Base-by-base conservation (phyloP, 208 protist genomes). In the Leptomonas pyrrhocoris region DNA sequence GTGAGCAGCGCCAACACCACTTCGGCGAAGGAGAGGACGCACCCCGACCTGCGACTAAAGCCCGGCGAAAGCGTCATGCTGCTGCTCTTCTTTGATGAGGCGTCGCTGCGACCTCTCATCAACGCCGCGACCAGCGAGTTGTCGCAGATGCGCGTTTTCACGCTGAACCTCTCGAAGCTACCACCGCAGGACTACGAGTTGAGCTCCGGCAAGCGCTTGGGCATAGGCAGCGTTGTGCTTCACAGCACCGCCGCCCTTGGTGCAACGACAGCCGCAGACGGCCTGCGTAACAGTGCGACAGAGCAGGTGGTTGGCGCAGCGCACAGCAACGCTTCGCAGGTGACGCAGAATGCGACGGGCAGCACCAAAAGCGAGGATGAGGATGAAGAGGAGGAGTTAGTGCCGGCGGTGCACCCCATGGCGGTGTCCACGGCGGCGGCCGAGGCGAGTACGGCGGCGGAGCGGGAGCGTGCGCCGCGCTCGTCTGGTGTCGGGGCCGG, bases 31-130 rank as follows among this genome's bases (percentile, higher is more conserved):
- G 64, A 80, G 27, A 53, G 30, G 46, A 56, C 21, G 25, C 73
- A 65, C 23, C 38, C 68, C 0, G 46, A 51, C 9, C 77, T 86
- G 60, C 68, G 55, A 18, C 73, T 92, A 15, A 55, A 48, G 28
- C 55, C 68, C 1, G 89, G 89, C 0, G 89, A 94, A 68, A 90
- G 81, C 23, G 79, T 92, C 2, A 69, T 94, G 70, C 16, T 92
- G 16, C 55, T 92, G 28, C 63, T 94, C 15, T 75, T 88, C 73
- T 68, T 74, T 19, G 75, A 73, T 31, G 42, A 75, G 34, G 55
- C 55, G 16, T 68, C 69, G 1, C 68, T 81, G 49, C 36, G 46
- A 15, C 72, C 58, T n/a, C 48, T 88, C 15, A 56, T 88, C n/a
- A 82, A 68, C 53, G 50, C 30, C 38, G 40, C 72, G 27, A 94